Percentiles rank a stretch among this genome's conserved stretches.
These are phyloP conservation scores for Ophiognomonia clavigignenti-juglandacearum DNA, from an alignment of 2,329 filamentous ascomycete genomes.

Conservation along the genomic window DNA sequence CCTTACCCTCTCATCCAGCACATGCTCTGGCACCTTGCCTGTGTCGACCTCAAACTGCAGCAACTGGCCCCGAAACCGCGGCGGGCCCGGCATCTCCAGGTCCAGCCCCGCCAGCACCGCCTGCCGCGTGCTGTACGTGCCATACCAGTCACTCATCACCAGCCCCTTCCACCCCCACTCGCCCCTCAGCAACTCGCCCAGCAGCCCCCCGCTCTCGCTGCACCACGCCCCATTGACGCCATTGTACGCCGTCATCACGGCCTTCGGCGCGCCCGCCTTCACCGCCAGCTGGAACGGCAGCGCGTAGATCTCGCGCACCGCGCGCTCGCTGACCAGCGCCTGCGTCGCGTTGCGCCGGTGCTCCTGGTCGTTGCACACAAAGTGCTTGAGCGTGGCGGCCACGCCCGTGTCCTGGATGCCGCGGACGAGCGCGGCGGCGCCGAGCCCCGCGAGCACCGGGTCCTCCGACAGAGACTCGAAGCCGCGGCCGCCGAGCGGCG, in stretches of 20 bases:
- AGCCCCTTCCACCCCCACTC: conserved; percentile 56
- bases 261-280: conserved; percentile 43
- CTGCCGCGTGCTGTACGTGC: conserved; percentile 49
- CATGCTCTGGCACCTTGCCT: conserved; percentile 50
- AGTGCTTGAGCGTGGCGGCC: conserved; percentile 55
- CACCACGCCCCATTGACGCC: conserved; percentile 53
- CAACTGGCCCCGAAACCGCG: conserved; percentile 44
- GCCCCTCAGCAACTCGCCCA: conserved; percentile 45
- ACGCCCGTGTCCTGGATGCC: conserved; percentile 54
- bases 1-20: conserved; percentile 54
- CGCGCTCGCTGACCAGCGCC: conserved; percentile 49
- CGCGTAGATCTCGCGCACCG: conserved; percentile 54
- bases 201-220: conserved; percentile 46
- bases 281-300: conserved; percentile 54
- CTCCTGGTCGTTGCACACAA: conserved; percentile 58
- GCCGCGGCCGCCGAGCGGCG: conserved; percentile 54
- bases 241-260: conserved; percentile 57
- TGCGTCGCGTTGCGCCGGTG: conserved; percentile 52
- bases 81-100: conserved; percentile 56
- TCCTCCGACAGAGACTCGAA: conserved; percentile 58
- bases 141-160: conserved; percentile 57
- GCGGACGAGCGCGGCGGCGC: conserved; percentile 46
- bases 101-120: conserved; percentile 48
- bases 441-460: conserved; percentile 50
- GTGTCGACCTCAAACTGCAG: conserved; percentile 49